phyloP scores from a whole-genome alignment of 257 asterid species.

The Ophiorrhiza pumila region DNA sequence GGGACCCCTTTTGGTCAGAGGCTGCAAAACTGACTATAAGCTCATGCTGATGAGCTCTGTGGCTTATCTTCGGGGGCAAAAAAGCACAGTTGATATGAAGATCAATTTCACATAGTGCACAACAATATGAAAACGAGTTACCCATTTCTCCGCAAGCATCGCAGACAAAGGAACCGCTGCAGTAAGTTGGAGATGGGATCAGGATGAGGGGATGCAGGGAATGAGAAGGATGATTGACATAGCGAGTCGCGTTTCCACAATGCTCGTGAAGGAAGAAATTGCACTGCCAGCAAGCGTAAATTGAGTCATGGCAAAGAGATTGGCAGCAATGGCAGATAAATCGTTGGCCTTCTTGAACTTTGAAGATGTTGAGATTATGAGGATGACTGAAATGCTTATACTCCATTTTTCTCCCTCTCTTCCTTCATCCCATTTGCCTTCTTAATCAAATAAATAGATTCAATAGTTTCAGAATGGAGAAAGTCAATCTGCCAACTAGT shows the following conservation, averaged over 20 bases:
- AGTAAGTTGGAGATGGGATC: slow-evolving; percentile 51
- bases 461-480: background rate
- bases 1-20: slow-evolving; percentile 9
- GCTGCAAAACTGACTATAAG: slow-evolving; percentile 20
- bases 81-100: slow-evolving; percentile 59
- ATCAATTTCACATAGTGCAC: slow-evolving; percentile 60
- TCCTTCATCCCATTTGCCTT: background rate
- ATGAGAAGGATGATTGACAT: slow-evolving; percentile 60
- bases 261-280: slow-evolving; percentile 71
- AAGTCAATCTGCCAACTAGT: slow-evolving; percentile 11
- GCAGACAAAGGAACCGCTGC: slow-evolving; percentile 60
- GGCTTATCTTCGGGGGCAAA: slow-evolving; percentile 38
- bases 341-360: slow-evolving; percentile 41
- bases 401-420: slow-evolving; percentile 26
- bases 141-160: slow-evolving; percentile 56
- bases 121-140: slow-evolving; percentile 45
- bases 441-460: background rate
- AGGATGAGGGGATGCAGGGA: slow-evolving; percentile 50
- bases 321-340: slow-evolving; percentile 55
- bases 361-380: slow-evolving; percentile 46
- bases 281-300: slow-evolving; percentile 57
- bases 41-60: slow-evolving; percentile 45
- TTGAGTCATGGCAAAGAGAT: slow-evolving; percentile 40
- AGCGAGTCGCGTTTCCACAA: slow-evolving; percentile 62
- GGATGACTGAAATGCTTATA: slow-evolving; percentile 62